phyloP scores from a whole-genome alignment of 192 early-diverging fungal species.

The Linnemannia exigua region DNA sequence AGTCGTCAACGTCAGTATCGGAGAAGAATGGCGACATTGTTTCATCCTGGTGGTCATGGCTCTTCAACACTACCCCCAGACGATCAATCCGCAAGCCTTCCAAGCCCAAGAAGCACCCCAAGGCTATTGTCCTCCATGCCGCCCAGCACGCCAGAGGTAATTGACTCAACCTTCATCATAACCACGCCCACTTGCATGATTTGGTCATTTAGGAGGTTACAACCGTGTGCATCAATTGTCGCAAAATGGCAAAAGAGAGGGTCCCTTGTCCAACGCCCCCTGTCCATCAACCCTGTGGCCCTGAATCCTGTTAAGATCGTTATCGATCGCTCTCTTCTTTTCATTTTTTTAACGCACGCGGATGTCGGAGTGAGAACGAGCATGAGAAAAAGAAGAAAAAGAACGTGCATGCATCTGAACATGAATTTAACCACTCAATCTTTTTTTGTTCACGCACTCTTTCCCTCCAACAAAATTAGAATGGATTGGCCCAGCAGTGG shows the following conservation, averaged over 20 bases:
- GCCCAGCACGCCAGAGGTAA: conserved; percentile 58
- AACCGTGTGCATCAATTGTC: not conserved
- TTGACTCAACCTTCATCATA: too few relatives aligned
- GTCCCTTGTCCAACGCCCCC: not conserved
- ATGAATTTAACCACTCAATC: not conserved
- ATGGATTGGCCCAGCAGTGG: conserved; percentile 56
- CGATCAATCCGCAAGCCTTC: conserved; percentile 22
- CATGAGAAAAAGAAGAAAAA: not conserved
- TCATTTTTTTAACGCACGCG: not conserved
- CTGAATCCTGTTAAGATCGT: not conserved
- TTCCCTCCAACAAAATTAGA: conserved; percentile 20
- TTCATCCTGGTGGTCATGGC: conserved; percentile 19
- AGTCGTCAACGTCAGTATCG: not conserved
- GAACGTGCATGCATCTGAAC: conserved; percentile 4
- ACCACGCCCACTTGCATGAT: not conserved
- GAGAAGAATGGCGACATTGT: not conserved
- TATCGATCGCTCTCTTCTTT: conserved; percentile 7
- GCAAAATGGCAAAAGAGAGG: not conserved
- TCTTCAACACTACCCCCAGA: conserved; percentile 7
- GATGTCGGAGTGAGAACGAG: not conserved
- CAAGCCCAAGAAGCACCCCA: conserved; percentile 47
- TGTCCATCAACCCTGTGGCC: not conserved
- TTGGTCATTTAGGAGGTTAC: not conserved
- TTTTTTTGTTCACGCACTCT: not conserved
- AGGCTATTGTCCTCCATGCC: conserved; percentile 60